Evolutionary conservation across 2,329 filamentous ascomycete genomes (phyloP).

Genomic region (Penicillium sp.): DNA sequence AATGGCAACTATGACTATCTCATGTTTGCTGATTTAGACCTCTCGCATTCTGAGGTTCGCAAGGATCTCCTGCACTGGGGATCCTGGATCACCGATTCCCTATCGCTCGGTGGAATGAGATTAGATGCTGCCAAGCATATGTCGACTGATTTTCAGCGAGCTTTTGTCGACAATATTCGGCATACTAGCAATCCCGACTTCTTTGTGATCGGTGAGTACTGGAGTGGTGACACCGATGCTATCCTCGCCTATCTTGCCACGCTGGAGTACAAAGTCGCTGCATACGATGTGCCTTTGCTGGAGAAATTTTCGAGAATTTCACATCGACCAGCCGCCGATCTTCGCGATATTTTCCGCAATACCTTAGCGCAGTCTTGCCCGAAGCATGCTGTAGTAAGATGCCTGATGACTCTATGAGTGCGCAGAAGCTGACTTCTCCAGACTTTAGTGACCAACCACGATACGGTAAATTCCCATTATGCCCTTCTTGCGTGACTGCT

Average conservation of each 20-base stretch:
- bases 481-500: neutral
- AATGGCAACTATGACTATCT: conserved; percentile 67
- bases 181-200: conserved; percentile 52
- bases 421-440: conserved; percentile 10
- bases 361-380: conserved; percentile 57
- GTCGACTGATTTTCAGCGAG: conserved; percentile 62
- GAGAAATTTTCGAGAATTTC: conserved; percentile 64
- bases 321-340: conserved; percentile 55
- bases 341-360: conserved; percentile 62
- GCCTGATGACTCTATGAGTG: neutral
- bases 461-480: conserved; percentile 18
- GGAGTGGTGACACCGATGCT: conserved; percentile 57
- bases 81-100: conserved; percentile 61
- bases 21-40: conserved; percentile 71
- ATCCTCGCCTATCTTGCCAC: conserved; percentile 58
- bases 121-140: conserved; percentile 73
- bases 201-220: conserved; percentile 69
- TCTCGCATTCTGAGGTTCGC: conserved; percentile 60
- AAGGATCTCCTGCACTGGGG: conserved; percentile 66
- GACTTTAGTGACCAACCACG: conserved; percentile 24
- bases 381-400: conserved; percentile 45
- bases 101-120: conserved; percentile 64
- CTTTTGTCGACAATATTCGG: conserved; percentile 61
- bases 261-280: conserved; percentile 57
- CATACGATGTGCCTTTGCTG: conserved; percentile 68